Evolutionary conservation across 352 stramenopile species (phyloP), one percentile per base, ranked within the genome.

Genomic region (Elongisporangium anandrum): DNA sequence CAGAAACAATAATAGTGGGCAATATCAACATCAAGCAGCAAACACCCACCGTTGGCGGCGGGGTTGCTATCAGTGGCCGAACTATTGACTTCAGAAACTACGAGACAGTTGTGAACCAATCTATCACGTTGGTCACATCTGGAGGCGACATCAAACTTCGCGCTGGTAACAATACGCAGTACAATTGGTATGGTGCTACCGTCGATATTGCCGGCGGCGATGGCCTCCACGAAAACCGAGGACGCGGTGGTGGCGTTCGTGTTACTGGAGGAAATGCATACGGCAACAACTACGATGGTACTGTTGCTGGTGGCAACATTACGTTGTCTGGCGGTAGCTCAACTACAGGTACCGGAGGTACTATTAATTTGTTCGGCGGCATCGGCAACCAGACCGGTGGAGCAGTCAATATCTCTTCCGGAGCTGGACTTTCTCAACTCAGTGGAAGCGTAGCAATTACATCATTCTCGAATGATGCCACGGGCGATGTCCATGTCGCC

Each of bases 171-270:
- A 79, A 90, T 57, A 80, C 72, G 23, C 64, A 73, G 15, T 92
- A 89, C 58, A 94, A 94, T 56, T 83, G 77, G 65, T 60, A 71
- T 47, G 85, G 84, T 9, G 59, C 63, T n/a, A 52, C 55, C 20
- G 69, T 95, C 7, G 70, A 68, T 17, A 72, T 96, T 50, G 26
- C 56, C 54, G 87, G 81, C 56, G 85, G 85, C 16, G 73, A 85
- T 62, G 89, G 91, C 4, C 49, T 87, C 21, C 87, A 92, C 58
- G 65, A 77, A 39, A 92, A 95, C 57, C 72, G 88, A 52, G 89
- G 91, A 26, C 74, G 75, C 45, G 91, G 90, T 22, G 92, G 92
- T 19, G 65, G 66, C 34, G 73, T 97, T 16, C 72, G 65, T 6
- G 74, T 98, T 45, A 57, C 56, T n/a, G 87, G 84, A 59, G 86